These are phyloP conservation scores for Medicago arabica DNA, from an alignment of 306 rosid species.

Conservation along the genomic window DNA sequence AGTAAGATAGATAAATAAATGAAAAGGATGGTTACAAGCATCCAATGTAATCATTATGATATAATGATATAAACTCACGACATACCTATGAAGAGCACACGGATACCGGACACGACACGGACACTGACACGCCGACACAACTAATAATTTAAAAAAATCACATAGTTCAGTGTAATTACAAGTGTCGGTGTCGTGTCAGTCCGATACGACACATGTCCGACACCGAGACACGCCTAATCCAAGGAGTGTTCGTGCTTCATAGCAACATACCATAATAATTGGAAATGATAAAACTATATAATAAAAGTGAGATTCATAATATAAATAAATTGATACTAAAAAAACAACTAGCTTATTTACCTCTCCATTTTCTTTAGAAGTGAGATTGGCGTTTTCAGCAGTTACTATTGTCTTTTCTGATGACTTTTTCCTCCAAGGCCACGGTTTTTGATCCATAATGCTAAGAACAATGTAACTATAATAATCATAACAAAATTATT, in stretches of 20 bases:
- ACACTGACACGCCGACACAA: too few species aligned
- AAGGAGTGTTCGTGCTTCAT: too few species aligned
- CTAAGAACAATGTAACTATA: background rate
- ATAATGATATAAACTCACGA: slow-evolving; percentile 26
- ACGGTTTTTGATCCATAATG: slow-evolving; percentile 75
- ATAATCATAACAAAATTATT: background rate
- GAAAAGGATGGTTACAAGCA: background rate
- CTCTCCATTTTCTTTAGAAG: slow-evolving; percentile 68
- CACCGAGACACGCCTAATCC: too few species aligned
- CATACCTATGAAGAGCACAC: too few species aligned
- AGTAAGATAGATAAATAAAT: slow-evolving; percentile 1
- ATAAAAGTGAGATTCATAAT: slow-evolving; percentile 25
- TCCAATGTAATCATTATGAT: slow-evolving; percentile 24
- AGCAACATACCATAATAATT: slow-evolving; percentile 2
- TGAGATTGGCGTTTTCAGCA: slow-evolving; percentile 48
- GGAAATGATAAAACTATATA: background rate
- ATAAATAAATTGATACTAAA: background rate
- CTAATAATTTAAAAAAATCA: too few species aligned
- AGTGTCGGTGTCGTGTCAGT: too few species aligned
- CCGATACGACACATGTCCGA: too few species aligned
- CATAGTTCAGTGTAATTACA: too few species aligned
- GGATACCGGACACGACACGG: too few species aligned
- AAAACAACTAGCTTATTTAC: slow-evolving; percentile 51
- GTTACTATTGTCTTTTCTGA: slow-evolving; percentile 62
- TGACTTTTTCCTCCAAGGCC: slow-evolving; percentile 89